Conservation (phyloP, 2,329 filamentous ascomycete genomes). For the Penicillium sp. region DNA sequence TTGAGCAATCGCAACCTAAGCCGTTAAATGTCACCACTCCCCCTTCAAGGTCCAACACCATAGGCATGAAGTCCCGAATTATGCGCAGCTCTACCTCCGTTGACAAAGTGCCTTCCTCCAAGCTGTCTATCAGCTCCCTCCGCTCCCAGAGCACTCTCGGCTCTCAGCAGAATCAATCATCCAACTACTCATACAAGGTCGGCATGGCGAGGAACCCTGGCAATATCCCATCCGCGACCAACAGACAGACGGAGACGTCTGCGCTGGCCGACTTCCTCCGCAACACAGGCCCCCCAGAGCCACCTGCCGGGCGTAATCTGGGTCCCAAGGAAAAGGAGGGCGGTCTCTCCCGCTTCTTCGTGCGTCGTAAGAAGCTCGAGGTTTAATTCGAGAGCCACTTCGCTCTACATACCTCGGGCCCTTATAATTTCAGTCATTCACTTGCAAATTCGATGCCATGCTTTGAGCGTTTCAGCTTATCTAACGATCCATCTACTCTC, state of each 20-base stretch:
- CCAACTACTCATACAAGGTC: slow-evolving; percentile 43
- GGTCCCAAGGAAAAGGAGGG: slow-evolving; percentile 29
- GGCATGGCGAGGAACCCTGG: slow-evolving; percentile 38
- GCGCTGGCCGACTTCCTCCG: slow-evolving; percentile 74
- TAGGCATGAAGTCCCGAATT: slow-evolving; percentile 40
- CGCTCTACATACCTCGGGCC: not conserved
- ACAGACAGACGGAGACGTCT: slow-evolving; percentile 53
- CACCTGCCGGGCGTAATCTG: slow-evolving; percentile 18
- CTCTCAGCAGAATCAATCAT: slow-evolving; percentile 27
- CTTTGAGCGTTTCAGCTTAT: slow-evolving; percentile 27
- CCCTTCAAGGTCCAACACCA: slow-evolving; percentile 17
- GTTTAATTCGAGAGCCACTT: slow-evolving; percentile 10
- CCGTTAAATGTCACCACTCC: slow-evolving; percentile 30
- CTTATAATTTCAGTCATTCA: not conserved
- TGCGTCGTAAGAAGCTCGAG: slow-evolving; percentile 35
- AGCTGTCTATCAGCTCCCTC: slow-evolving; percentile 37
- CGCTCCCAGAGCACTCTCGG: slow-evolving; percentile 38
- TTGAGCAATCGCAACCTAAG: slow-evolving; percentile 32
- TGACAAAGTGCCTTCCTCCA: slow-evolving; percentile 32
- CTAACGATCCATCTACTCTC: slow-evolving; percentile 26
- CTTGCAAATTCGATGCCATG: slow-evolving; percentile 18
- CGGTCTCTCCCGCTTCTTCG: slow-evolving; percentile 40
- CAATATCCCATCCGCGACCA: slow-evolving; percentile 24
- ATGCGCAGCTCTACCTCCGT: slow-evolving; percentile 30
- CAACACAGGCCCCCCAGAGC: slow-evolving; percentile 65